Evolutionary conservation across 371 early-diverging fungal species (phyloP), one percentile per base, ranked within the genome.

Genomic region (Mycotypha africana): DNA sequence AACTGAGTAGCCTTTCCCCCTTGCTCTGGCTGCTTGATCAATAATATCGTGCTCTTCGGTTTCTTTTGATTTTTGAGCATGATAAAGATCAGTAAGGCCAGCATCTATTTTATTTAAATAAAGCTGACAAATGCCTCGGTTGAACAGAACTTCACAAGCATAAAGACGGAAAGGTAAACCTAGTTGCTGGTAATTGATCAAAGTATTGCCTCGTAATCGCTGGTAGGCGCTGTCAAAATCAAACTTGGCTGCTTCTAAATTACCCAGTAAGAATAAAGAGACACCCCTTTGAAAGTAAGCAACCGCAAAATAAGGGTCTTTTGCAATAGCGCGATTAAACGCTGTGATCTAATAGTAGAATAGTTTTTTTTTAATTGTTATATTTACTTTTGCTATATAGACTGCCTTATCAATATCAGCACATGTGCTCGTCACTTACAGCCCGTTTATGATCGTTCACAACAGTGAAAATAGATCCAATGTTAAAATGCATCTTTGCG

Each of bases 401-500:
- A n/a, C n/a, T n/a, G n/a, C n/a, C n/a, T n/a, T n/a, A n/a, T n/a
- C n/a, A n/a, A 16, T n/a, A 16, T 16, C 34, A 33, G 4, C 4
- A 4, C n/a, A 9, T 42, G n/a, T 42, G 16, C 6, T 9, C 15
- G 8, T 52, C 40, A 61, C 78, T 78, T 85, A 89, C 93, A 45
- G 95, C 93, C 42, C 78, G 79, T 24, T 85, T 76, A 60, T 86
- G 78, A 52, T 89, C 79, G 23, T 82, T 80, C 28, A 85, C 51
- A 9, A 81, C 78, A 9, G 85, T 73, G 35, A 82, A 81, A 40
- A 88, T 82, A 47, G 89, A 78, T 6, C 90, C 95, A 60, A 95
- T 88, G 60, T 95, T 95, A 64, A 92, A 95, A 71, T 92, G 88
- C 47, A 95, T 90, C 70, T 92, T 93, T 22, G 95, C 85, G 23